These are phyloP conservation scores for Picochlorum sp. DNA, from an alignment of 139 green algal species.

Conservation along the genomic window DNA sequence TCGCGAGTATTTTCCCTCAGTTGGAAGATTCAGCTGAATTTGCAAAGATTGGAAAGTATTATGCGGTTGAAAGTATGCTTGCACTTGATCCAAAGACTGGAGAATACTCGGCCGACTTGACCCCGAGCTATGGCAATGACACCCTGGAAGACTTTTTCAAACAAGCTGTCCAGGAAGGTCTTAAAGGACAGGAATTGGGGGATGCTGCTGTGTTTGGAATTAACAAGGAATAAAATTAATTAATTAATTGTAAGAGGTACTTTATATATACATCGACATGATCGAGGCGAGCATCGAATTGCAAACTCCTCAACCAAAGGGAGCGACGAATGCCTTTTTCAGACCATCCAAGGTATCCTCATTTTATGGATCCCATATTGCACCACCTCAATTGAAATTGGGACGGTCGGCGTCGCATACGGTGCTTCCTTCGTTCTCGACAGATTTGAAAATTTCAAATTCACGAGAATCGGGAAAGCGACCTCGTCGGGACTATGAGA, in stretches of 20 bases:
- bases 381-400: no score
- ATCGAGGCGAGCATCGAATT: background rate
- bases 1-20: slow-evolving; percentile 74
- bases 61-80: slow-evolving; percentile 96
- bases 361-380: no score
- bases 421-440: no score
- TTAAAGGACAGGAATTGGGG: slow-evolving; percentile 86
- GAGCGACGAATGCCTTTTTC: background rate
- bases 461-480: background rate
- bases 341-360: background rate
- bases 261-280: no score
- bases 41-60: slow-evolving; percentile 93
- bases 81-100: slow-evolving; percentile 65
- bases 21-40: slow-evolving; percentile 73
- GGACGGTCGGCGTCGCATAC: no score
- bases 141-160: slow-evolving; percentile 91
- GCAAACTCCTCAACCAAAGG: background rate
- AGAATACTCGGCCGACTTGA: slow-evolving; percentile 74
- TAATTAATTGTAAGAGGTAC: no score
- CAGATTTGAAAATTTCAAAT: no score
- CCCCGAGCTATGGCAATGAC: slow-evolving; percentile 86
- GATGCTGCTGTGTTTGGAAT: slow-evolving; percentile 52
- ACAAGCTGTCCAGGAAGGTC: slow-evolving; percentile 52
- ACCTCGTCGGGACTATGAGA: background rate
- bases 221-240: slow-evolving; percentile 14